Conservation (phyloP, 768 basidiomycete genomes). For the Boletus eberwhitei region DNA sequence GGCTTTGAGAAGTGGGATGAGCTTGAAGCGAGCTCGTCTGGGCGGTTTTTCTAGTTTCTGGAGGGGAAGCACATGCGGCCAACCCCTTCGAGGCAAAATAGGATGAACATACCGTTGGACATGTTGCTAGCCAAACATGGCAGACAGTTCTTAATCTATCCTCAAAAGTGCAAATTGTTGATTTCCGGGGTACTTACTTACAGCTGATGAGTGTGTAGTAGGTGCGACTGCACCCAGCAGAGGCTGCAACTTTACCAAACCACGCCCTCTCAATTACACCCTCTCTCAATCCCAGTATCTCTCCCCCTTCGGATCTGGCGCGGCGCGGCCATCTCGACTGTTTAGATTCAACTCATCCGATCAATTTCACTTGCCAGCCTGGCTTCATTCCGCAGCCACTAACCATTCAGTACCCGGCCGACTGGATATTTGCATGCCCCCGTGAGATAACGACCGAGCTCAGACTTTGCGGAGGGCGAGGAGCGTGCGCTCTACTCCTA, state of each 20-base stretch:
- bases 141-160: constrained; percentile 27
- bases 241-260: constrained; percentile 27
- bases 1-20: background rate
- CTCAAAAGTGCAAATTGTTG: constrained; percentile 32
- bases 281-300: no score
- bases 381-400: background rate
- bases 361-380: background rate
- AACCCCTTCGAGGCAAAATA: constrained; percentile 20
- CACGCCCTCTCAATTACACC: constrained; percentile 16
- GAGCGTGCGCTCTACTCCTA: background rate
- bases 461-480: background rate
- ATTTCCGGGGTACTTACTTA: constrained; percentile 22
- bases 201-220: constrained; percentile 15
- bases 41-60: constrained; percentile 21
- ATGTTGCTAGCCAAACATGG: constrained; percentile 22
- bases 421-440: no score
- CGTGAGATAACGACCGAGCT: background rate
- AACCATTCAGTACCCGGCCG: background rate
- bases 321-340: constrained; percentile 11
- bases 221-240: constrained; percentile 6
- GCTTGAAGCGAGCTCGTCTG: background rate
- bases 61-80: constrained; percentile 20
- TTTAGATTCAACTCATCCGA: constrained; percentile 8
- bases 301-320: background rate
- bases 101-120: constrained; percentile 13